A percentile compares a stretch with the other conserved stretches of the same genome.
Evolutionary conservation across 1,139 yeast genomes (phyloP).

Genomic region (Zygotorulaspora mrakii): DNA sequence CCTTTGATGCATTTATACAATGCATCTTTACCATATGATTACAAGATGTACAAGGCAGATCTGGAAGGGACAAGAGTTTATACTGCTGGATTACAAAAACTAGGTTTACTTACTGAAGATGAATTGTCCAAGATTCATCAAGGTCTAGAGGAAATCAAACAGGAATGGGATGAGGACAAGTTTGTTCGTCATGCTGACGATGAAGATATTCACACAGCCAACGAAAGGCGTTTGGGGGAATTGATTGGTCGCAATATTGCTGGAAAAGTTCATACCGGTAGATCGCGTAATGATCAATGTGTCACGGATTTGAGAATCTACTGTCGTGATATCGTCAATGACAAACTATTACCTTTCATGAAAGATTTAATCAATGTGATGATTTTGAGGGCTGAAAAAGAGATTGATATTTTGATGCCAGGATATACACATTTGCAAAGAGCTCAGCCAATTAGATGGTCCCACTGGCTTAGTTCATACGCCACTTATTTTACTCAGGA

Average conservation of each 20-base stretch:
- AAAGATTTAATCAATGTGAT: constrained; percentile 62
- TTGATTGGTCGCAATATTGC: constrained; percentile 88
- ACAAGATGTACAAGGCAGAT: constrained; percentile 92
- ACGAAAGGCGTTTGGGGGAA: constrained; percentile 96
- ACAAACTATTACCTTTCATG: constrained; percentile 56
- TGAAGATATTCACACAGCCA: constrained; percentile 98
- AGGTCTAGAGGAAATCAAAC: constrained; percentile 66
- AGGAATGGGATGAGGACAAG: constrained; percentile 73
- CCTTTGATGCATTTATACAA: constrained; percentile 96
- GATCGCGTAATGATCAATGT: constrained; percentile 97
- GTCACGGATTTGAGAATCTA: constrained; percentile 97
- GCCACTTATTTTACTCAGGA: constrained; percentile 94
- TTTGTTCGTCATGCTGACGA: constrained; percentile 89
- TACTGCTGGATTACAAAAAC: constrained; percentile 77
- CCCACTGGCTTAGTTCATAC: constrained; percentile 93
- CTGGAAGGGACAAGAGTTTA: constrained; percentile 90
- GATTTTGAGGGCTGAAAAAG: constrained; percentile 70
- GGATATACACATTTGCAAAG: constrained; percentile 98
- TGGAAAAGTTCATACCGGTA: constrained; percentile 97
- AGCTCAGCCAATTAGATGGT: constrained; percentile 99
- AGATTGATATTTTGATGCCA: constrained; percentile 92
- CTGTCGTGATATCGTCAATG: constrained; percentile 72
- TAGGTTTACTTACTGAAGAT: constrained; percentile 65
- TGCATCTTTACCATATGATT: constrained; percentile 93
- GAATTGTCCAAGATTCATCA: constrained; percentile 77